These are phyloP conservation scores for Leptomonas pyrrhocoris DNA, from an alignment of 208 protist species.

Conservation along the genomic window DNA sequence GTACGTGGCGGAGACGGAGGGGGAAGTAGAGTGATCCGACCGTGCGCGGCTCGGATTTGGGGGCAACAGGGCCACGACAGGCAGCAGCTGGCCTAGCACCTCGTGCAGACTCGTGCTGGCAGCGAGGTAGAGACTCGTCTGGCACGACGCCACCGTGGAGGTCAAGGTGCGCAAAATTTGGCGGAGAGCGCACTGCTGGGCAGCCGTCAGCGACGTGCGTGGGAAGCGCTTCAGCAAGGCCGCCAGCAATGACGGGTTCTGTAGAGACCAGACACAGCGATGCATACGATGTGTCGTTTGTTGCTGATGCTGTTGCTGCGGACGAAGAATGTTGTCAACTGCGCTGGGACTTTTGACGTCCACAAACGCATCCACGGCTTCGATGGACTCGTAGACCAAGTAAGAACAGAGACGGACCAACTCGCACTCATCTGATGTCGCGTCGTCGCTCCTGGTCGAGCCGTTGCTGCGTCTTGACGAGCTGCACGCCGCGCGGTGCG, in stretches of 20 bases:
- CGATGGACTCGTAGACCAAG: slow-evolving; percentile 39
- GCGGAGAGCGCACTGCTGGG: slow-evolving; percentile 22
- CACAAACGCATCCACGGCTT: slow-evolving; percentile 32
- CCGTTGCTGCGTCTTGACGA: neutral
- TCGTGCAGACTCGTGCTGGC: slow-evolving; percentile 65
- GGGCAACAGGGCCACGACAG: slow-evolving; percentile 20
- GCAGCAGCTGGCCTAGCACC: slow-evolving; percentile 54
- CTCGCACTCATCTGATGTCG: slow-evolving; percentile 26
- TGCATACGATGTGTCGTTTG: no score
- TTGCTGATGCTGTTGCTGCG: neutral
- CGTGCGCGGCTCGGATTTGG: neutral
- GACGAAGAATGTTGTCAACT: neutral
- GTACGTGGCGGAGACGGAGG: neutral
- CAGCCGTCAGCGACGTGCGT: neutral
- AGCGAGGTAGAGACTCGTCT: slow-evolving; percentile 53
- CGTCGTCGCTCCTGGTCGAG: slow-evolving; percentile 25
- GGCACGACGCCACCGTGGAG: slow-evolving; percentile 30
- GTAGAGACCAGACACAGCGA: slow-evolving; percentile 37
- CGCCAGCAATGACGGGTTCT: slow-evolving; percentile 53
- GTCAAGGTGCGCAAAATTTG: slow-evolving; percentile 26
- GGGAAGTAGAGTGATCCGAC: neutral
- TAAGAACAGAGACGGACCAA: slow-evolving; percentile 30
- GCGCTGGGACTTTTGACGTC: neutral
- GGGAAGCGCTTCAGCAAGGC: slow-evolving; percentile 40
- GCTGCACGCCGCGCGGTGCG: slow-evolving; percentile 9